These are phyloP conservation scores for Nepenthes gracilis DNA, from an alignment of 148 eudicot species.

Conservation along the genomic window DNA sequence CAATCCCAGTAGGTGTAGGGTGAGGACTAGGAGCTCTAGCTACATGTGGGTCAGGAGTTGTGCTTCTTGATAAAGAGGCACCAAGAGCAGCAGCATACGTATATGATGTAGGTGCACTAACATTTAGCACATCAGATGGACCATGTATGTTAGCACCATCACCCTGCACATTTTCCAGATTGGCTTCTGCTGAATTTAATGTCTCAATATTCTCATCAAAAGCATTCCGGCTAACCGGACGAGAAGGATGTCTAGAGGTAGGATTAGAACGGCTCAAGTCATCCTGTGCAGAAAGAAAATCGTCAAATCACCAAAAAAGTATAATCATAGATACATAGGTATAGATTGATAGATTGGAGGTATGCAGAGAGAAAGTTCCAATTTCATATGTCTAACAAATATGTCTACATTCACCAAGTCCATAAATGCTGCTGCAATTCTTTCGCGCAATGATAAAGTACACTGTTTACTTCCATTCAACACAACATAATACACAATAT, in stretches of 20 bases:
- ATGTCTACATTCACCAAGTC: no score
- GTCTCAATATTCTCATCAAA: conserved; percentile 50
- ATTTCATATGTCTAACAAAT: not conserved
- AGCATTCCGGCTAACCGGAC: conserved; percentile 83
- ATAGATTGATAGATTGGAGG: not conserved
- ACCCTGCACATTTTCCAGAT: conserved; percentile 46
- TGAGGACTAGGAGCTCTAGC: conserved; percentile 89
- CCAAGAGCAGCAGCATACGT: conserved; percentile 90
- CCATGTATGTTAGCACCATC: conserved; percentile 29
- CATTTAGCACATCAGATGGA: conserved; percentile 33
- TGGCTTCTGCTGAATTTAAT: conserved; percentile 44
- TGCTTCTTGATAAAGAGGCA: conserved; percentile 76
- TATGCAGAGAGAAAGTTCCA: not conserved
- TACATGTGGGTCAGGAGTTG: conserved; percentile 83
- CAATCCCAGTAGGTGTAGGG: conserved; percentile 84
- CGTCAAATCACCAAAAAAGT: not conserved
- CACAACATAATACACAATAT: no score
- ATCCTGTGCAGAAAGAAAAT: conserved; percentile 32
- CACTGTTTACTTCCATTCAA: no score
- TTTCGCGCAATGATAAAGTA: no score
- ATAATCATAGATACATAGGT: not conserved
- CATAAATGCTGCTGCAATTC: no score
- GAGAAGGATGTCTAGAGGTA: conserved; percentile 69
- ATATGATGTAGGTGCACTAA: conserved; percentile 42
- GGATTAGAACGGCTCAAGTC: conserved; percentile 59